Evolutionary conservation across 225 moss, liverwort and hornwort species (phyloP).

Genomic region (Bryoerythrophyllum caledonicum): DNA sequence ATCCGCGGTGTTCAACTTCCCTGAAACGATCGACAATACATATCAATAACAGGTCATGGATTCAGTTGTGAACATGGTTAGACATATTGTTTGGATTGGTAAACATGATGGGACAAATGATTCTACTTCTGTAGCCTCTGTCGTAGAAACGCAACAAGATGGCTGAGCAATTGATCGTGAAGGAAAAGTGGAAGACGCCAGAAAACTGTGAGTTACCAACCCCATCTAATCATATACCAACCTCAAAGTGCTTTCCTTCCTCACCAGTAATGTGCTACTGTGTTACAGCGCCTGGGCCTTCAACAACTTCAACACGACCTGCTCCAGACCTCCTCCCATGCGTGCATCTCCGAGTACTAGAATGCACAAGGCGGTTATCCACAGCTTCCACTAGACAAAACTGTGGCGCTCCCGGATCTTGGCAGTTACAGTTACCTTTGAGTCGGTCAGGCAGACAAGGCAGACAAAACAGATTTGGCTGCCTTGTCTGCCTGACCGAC

Average conservation of each 20-base stretch:
- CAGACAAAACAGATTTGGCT: too few species aligned
- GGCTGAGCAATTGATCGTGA: background rate
- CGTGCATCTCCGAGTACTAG: too few species aligned
- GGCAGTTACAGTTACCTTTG: too few species aligned
- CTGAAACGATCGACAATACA: background rate
- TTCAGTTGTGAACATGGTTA: background rate
- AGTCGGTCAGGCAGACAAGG: too few species aligned
- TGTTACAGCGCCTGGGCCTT: too few species aligned
- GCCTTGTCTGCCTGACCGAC: too few species aligned
- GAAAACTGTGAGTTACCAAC: background rate
- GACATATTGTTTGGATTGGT: background rate
- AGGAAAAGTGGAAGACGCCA: background rate
- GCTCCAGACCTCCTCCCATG: background rate
- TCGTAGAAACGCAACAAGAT: background rate
- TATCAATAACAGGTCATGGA: background rate
- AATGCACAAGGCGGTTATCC: too few species aligned
- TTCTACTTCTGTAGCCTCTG: background rate
- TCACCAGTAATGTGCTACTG: background rate
- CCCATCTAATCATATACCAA: too few species aligned
- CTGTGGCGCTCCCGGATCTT: too few species aligned
- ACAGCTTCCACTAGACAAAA: too few species aligned
- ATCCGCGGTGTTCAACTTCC: background rate
- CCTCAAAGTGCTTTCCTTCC: background rate
- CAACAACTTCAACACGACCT: background rate
- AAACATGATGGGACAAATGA: background rate